A percentile compares a stretch with the other conserved stretches of the same genome.
These are phyloP conservation scores for Fusarium siculi DNA, from an alignment of 2,329 filamentous ascomycete species.

Conservation along the genomic window DNA sequence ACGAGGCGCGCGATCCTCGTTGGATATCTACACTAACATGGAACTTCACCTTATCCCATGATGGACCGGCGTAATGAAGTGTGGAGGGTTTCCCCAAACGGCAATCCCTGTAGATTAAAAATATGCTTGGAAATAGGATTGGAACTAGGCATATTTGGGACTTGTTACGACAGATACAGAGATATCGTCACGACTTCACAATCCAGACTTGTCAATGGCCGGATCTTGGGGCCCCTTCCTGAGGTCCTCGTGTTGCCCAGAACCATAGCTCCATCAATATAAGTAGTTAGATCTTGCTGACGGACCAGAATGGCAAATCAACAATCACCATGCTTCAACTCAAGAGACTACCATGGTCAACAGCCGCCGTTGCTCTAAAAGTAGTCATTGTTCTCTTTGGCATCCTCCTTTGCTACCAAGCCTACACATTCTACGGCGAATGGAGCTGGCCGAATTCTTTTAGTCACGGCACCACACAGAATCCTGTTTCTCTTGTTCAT, in stretches of 20 bases:
- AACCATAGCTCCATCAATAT: not conserved
- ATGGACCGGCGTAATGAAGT: not conserved
- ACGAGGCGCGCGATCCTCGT: too few species aligned
- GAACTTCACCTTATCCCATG: not conserved
- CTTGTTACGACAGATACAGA: not conserved
- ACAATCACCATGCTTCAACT: not conserved
- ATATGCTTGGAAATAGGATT: not conserved
- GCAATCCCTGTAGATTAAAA: not conserved
- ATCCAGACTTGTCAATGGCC: not conserved
- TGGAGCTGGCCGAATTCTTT: not conserved
- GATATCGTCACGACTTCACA: not conserved
- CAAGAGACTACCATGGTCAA: not conserved
- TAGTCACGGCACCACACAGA: not conserved
- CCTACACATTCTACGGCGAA: not conserved
- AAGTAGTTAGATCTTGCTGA: not conserved
- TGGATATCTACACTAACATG: not conserved
- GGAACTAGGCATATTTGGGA: not conserved
- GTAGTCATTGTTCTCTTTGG: not conserved
- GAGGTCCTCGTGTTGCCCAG: too few species aligned
- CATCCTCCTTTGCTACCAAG: not conserved
- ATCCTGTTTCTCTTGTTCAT: not conserved
- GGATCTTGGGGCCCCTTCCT: rapidly evolving
- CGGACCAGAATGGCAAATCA: not conserved
- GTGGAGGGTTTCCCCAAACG: not conserved
- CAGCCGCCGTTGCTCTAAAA: not conserved